Evolutionary conservation across 495 filamentous ascomycete genomes (phyloP).

Genomic region (Elaphomyces granulatus): DNA sequence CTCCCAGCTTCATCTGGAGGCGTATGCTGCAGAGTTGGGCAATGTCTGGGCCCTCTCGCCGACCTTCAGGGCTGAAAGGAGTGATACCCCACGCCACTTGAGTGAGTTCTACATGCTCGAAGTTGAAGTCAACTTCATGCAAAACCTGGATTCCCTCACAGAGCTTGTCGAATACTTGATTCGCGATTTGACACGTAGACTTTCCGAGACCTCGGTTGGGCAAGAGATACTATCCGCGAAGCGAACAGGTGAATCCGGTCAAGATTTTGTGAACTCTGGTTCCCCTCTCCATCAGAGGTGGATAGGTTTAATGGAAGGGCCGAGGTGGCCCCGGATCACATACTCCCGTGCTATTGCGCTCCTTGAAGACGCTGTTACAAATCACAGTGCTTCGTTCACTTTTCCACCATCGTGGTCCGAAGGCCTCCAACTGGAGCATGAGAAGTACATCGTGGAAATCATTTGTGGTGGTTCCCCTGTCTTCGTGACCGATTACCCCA

Average conservation of each 20-base stretch:
- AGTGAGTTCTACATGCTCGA: slow-evolving; percentile 99
- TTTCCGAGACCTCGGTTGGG: slow-evolving; percentile 42
- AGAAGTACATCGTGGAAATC: slow-evolving; percentile 65
- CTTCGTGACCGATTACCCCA: slow-evolving; percentile 89
- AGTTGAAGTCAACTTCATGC: slow-evolving; percentile 68
- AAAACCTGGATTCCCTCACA: slow-evolving; percentile 56
- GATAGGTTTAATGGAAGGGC: slow-evolving; percentile 43
- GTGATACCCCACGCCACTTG: slow-evolving; percentile 84
- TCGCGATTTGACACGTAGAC: slow-evolving; percentile 38
- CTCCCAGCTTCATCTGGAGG: slow-evolving; percentile 87
- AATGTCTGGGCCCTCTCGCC: slow-evolving; percentile 92
- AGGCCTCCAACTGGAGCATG: slow-evolving; percentile 83
- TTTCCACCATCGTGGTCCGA: slow-evolving; percentile 53
- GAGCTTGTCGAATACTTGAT: slow-evolving; percentile 66
- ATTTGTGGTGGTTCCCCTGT: slow-evolving; percentile 60
- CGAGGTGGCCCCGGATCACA: slow-evolving; percentile 67
- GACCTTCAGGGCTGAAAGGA: slow-evolving; percentile 86
- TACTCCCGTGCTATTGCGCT: slow-evolving; percentile 63
- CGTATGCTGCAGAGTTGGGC: slow-evolving; percentile 72
- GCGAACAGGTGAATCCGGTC: slow-evolving; percentile 22
- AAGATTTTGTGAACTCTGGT: slow-evolving; percentile 18
- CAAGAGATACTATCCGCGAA: slow-evolving; percentile 45
- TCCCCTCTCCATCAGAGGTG: slow-evolving; percentile 52
- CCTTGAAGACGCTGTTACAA: slow-evolving; percentile 44
- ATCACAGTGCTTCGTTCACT: slow-evolving; percentile 41